These are phyloP conservation scores for Dissophora ornata DNA, from an alignment of 192 early-diverging fungal species.

Conservation along the genomic window DNA sequence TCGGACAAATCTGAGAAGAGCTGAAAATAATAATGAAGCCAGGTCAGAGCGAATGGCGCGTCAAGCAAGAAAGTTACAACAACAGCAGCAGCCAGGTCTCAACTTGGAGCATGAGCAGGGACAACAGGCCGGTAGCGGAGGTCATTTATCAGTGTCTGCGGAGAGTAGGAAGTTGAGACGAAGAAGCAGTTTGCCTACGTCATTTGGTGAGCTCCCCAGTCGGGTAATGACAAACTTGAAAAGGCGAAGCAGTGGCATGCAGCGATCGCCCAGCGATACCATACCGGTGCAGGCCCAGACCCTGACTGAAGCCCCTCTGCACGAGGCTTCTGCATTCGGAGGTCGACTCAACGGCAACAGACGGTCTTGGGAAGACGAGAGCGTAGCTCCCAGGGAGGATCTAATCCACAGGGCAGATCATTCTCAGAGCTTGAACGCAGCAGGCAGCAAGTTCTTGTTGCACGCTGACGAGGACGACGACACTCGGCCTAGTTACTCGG, in stretches of 20 bases:
- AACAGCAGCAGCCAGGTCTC: slow-evolving; percentile 14
- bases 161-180: slow-evolving; percentile 28
- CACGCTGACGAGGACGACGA: slow-evolving; percentile 24
- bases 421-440: not conserved
- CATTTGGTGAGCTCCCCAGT: slow-evolving; percentile 12
- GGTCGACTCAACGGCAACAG: not conserved
- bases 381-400: not conserved
- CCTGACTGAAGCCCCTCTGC: not conserved
- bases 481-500: not conserved
- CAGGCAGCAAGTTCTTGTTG: not conserved
- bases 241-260: slow-evolving; percentile 22
- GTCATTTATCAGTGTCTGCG: not conserved
- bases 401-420: not conserved
- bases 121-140: no score
- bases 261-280: slow-evolving; percentile 1
- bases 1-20: slow-evolving; percentile 5
- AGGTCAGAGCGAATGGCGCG: slow-evolving; percentile 4
- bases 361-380: slow-evolving; percentile 15
- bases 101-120: not conserved
- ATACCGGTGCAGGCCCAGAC: not conserved
- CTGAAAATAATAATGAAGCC: slow-evolving; percentile 14
- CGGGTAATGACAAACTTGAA: not conserved
- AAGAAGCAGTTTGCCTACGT: slow-evolving; percentile 40
- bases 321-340: not conserved
- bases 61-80: slow-evolving; percentile 14